Evolutionary conservation across 2,329 filamentous ascomycete genomes (phyloP), one percentile per base, ranked within the genome.

Genomic region (Colletotrichum aenigma): DNA sequence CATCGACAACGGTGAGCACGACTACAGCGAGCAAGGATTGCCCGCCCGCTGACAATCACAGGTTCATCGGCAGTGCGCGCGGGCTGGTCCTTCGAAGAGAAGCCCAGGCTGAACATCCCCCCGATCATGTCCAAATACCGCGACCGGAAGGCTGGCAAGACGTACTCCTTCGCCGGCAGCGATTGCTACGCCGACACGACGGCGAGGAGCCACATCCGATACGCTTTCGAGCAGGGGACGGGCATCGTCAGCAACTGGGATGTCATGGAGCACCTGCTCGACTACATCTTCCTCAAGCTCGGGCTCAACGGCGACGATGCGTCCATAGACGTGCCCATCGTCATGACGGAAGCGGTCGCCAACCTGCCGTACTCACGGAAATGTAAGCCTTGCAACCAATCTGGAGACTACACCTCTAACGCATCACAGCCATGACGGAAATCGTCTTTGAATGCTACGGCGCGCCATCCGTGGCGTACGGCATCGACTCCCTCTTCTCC

Each of bases 201-300:
- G 2, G 96, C 97, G 26, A 91, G 95, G 72, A 95, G 96, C 13
- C 97, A 98, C 83, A 93, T 98, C 75, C 94, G 96, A 83, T 94
- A 95, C 83, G 94, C 96, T 2, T 98, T 98, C 80, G 97, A 99
- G 83, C 91, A 94, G 3, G 96, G 96, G 28, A 96, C 94, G 60
- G 96, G 96, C 78, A 94, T 99, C 64, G 92, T 98, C 76, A 96
- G 95, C 84, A 98, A 98, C 83, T 99, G 97, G 96, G 97, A 99
- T 84, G 96, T 96, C 38, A 96, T 98, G 92, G 97, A 99, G 85
- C 96, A 96, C 74, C 89, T 98, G 7, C 86, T 99, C 62, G 97
- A 99, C 86, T 98, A 98, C 84, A 91, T 96, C 56, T 99, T 99
- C 84, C 89, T 98, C 79, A 98, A 98, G 86, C 87, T 99, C 70